These are phyloP conservation scores for Trichophyton simii DNA, from an alignment of 2,329 filamentous ascomycete genomes.

Conservation along the genomic window DNA sequence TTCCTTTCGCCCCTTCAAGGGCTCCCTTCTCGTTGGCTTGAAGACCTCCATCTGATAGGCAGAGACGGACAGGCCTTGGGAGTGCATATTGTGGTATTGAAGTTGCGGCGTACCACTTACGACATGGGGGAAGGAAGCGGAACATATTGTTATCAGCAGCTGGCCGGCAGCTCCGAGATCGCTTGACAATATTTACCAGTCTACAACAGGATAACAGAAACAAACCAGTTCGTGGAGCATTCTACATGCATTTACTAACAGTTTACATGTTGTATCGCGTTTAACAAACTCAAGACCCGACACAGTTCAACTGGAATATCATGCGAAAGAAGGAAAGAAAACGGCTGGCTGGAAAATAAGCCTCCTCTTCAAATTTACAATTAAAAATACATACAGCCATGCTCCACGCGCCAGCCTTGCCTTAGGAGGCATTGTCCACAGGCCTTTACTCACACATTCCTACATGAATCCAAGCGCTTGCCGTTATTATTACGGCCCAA, in stretches of 20 bases:
- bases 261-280: background rate
- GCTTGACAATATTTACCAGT: background rate
- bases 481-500: background rate
- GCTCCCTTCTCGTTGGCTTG: background rate
- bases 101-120: background rate
- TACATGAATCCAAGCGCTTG: background rate
- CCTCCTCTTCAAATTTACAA: background rate
- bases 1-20: background rate
- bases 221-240: no score
- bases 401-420: background rate
- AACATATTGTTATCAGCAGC: background rate
- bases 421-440: background rate
- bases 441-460: no score
- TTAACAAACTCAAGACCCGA: background rate
- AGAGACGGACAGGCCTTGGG: background rate
- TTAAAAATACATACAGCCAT: background rate
- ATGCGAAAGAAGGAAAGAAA: background rate
- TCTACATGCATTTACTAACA: background rate
- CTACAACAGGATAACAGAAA: no score
- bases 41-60: background rate
- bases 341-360: background rate
- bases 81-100: background rate
- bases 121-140: background rate
- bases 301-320: conserved; percentile 1
- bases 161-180: background rate